These are phyloP conservation scores for Amphicarpaea edgeworthii DNA, from an alignment of 306 rosid species.

Conservation along the genomic window DNA sequence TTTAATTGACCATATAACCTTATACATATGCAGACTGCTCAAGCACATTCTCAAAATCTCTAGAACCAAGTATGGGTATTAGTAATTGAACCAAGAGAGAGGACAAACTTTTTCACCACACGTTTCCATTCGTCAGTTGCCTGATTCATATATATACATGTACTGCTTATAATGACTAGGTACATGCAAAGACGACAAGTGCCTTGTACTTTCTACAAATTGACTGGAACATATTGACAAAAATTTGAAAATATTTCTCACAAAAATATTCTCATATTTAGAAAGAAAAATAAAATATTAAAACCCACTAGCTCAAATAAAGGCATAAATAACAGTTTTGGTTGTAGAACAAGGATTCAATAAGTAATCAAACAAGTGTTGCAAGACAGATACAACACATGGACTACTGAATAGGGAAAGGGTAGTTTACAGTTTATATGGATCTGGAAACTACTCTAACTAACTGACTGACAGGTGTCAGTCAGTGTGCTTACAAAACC, in stretches of 20 bases:
- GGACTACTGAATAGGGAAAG: conserved; percentile 6
- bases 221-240: conserved; percentile 46
- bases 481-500: too few species aligned
- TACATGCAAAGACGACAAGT: conserved; percentile 46
- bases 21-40: conserved; percentile 32
- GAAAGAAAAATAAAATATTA: too few species aligned
- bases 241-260: conserved; percentile 13
- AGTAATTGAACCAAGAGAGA: conserved; percentile 43
- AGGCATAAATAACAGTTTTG: neutral
- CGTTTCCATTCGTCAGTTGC: conserved; percentile 57
- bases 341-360: conserved; percentile 20
- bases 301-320: too few species aligned
- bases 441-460: too few species aligned
- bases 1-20: conserved; percentile 35
- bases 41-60: conserved; percentile 37
- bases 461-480: too few species aligned
- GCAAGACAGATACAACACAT: conserved; percentile 4
- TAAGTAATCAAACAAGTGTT: conserved; percentile 11
- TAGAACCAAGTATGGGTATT: conserved; percentile 28
- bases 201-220: conserved; percentile 51
- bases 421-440: too few species aligned
- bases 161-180: conserved; percentile 52
- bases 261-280: too few species aligned
- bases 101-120: conserved; percentile 60
- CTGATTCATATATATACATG: conserved; percentile 50